phyloP scores from a whole-genome alignment of 2,329 filamentous ascomycete genomes.

The Venturia asperata region DNA sequence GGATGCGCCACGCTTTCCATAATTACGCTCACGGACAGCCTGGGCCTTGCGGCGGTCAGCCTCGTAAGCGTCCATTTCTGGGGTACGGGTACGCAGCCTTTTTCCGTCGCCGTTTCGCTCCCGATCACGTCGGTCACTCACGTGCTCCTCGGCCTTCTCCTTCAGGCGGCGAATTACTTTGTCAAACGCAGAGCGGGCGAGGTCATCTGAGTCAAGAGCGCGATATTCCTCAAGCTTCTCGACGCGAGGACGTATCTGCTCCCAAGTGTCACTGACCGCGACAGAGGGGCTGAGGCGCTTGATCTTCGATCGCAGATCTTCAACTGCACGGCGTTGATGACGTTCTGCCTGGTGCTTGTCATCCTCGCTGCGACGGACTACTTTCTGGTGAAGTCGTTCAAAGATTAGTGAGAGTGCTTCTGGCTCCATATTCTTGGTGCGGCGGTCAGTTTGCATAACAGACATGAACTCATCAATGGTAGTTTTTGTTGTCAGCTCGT shows the following conservation, averaged over 20 bases:
- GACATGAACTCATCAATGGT: constrained; percentile 80
- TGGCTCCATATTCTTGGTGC: constrained; percentile 78
- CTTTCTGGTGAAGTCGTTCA: constrained; percentile 81
- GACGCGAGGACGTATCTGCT: constrained; percentile 73
- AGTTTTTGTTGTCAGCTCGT: constrained; percentile 81
- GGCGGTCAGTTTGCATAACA: constrained; percentile 76
- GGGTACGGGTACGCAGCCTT: constrained; percentile 57
- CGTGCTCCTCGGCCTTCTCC: constrained; percentile 75
- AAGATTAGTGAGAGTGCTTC: constrained; percentile 77
- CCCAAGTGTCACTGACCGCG: constrained; percentile 71
- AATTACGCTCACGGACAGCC: constrained; percentile 87
- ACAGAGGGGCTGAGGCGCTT: constrained; percentile 88
- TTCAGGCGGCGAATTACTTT: constrained; percentile 85
- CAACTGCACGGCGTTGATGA: constrained; percentile 63
- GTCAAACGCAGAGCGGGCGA: constrained; percentile 77
- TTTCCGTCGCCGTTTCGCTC: constrained; percentile 35
- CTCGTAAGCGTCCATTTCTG: constrained; percentile 91
- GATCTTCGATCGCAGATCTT: constrained; percentile 75
- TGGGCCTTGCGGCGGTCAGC: constrained; percentile 90
- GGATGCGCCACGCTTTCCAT: constrained; percentile 70
- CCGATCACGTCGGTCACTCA: constrained; percentile 40
- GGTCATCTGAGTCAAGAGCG: constrained; percentile 73
- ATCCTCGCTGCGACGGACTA: constrained; percentile 72
- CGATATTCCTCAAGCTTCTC: constrained; percentile 78
- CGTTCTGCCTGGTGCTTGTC: constrained; percentile 76